A percentile compares a stretch with the other conserved stretches of the same genome.
These are phyloP conservation scores for Debaryomyces fabryi DNA, from an alignment of 1,139 yeast genomes.

Conservation along the genomic window DNA sequence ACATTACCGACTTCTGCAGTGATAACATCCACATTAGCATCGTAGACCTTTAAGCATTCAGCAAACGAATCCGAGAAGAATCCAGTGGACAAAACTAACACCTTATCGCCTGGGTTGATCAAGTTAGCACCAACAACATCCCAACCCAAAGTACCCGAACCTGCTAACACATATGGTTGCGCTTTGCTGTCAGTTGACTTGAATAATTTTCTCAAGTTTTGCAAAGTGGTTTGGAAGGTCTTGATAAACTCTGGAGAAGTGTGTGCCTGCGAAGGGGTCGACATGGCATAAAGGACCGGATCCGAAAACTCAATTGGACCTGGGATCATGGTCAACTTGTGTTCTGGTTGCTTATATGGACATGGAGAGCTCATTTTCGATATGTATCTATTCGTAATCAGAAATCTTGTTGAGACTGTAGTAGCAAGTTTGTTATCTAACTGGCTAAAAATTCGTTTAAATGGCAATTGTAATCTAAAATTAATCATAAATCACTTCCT, in stretches of 20 bases:
- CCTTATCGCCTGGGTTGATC: slow-evolving; percentile 65
- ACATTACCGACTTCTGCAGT: slow-evolving; percentile 75
- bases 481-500: slow-evolving; percentile 7
- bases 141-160: slow-evolving; percentile 97
- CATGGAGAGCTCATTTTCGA: slow-evolving; percentile 7
- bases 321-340: slow-evolving; percentile 75
- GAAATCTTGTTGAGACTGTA: not conserved
- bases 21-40: slow-evolving; percentile 65
- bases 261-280: slow-evolving; percentile 86
- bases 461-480: slow-evolving; percentile 2
- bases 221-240: slow-evolving; percentile 70
- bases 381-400: slow-evolving; percentile 1
- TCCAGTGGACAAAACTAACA: slow-evolving; percentile 87
- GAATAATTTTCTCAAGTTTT: slow-evolving; percentile 72
- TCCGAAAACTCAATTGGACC: slow-evolving; percentile 94
- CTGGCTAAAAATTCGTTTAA: slow-evolving; percentile 1
- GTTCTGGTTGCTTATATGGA: slow-evolving; percentile 49
- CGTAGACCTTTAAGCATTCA: slow-evolving; percentile 73
- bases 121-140: slow-evolving; percentile 84
- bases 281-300: slow-evolving; percentile 77
- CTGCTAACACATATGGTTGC: slow-evolving; percentile 82
- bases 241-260: slow-evolving; percentile 85
- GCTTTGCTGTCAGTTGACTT: slow-evolving; percentile 64
- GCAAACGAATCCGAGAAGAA: slow-evolving; percentile 88
- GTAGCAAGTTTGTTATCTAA: slow-evolving; percentile 4